phyloP scores from a whole-genome alignment of 2,329 filamentous ascomycete species.

The Diplodia seriata region DNA sequence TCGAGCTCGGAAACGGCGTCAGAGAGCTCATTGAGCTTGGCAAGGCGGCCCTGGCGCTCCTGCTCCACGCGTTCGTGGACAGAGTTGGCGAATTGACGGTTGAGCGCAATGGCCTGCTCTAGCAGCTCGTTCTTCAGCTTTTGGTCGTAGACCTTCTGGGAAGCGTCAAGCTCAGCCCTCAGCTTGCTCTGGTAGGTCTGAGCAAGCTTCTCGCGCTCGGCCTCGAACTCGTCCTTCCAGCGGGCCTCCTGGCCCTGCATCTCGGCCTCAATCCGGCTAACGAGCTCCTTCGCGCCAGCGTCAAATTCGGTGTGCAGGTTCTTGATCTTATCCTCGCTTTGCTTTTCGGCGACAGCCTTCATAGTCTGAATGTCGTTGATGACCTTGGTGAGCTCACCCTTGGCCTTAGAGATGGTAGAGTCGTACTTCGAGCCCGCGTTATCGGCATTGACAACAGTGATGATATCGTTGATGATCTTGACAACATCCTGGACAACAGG shows the following conservation, averaged over 20 bases:
- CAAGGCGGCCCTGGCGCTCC: constrained; percentile 85
- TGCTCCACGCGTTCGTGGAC: constrained; percentile 83
- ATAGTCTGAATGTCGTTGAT: constrained; percentile 78
- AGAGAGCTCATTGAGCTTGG: constrained; percentile 82
- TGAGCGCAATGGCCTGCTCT: constrained; percentile 88
- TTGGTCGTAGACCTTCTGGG: constrained; percentile 81
- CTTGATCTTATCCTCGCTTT: constrained; percentile 77
- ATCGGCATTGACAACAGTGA: constrained; percentile 90
- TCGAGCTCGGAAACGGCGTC: constrained; percentile 82
- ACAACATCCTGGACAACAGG: constrained; percentile 91
- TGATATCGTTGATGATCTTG: constrained; percentile 94
- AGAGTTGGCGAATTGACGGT: constrained; percentile 80
- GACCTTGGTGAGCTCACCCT: constrained; percentile 79
- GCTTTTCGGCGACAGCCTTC: constrained; percentile 71
- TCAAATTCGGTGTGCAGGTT: constrained; percentile 80
- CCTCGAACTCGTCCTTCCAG: constrained; percentile 87
- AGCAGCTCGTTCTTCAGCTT: constrained; percentile 83
- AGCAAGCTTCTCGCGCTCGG: constrained; percentile 81
- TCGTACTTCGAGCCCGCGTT: constrained; percentile 78
- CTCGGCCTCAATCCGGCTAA: constrained; percentile 82
- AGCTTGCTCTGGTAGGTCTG: constrained; percentile 81
- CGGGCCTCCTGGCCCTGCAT: constrained; percentile 80
- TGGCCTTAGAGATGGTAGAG: constrained; percentile 81
- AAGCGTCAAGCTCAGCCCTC: constrained; percentile 77
- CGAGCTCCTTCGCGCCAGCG: constrained; percentile 82